These are phyloP conservation scores for Yarrowia alimentaria DNA, from an alignment of 805 yeast genomes.

Conservation along the genomic window DNA sequence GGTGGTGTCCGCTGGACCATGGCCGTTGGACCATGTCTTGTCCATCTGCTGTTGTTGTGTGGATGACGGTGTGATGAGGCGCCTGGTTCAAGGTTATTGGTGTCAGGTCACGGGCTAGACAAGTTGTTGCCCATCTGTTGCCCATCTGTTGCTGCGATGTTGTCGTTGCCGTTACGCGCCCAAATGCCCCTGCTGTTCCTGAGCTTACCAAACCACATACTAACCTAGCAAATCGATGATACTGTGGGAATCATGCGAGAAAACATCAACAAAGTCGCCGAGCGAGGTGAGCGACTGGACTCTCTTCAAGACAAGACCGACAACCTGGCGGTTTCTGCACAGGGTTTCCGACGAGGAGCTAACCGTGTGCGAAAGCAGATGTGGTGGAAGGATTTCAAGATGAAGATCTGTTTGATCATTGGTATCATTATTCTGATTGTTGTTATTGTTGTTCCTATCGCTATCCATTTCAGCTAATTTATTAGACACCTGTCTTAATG, in stretches of 20 bases:
- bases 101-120: too few relatives aligned
- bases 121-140: too few relatives aligned
- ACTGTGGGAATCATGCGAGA: slow-evolving; percentile 98
- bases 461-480: slow-evolving; percentile 26
- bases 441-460: slow-evolving; percentile 27
- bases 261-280: slow-evolving; percentile 92
- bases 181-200: not conserved
- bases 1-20: too few relatives aligned
- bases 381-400: slow-evolving; percentile 99
- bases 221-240: slow-evolving; percentile 72
- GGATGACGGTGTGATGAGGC: too few relatives aligned
- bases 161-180: too few relatives aligned
- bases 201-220: slow-evolving; percentile 17
- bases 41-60: too few relatives aligned
- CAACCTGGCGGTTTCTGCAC: slow-evolving; percentile 86
- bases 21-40: too few relatives aligned
- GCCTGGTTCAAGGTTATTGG: too few relatives aligned
- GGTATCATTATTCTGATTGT: slow-evolving; percentile 62
- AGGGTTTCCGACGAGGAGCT: slow-evolving; percentile 94
- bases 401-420: slow-evolving; percentile 85
- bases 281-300: slow-evolving; percentile 90
- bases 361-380: slow-evolving; percentile 95
- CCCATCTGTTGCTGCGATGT: too few relatives aligned
- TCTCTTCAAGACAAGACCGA: slow-evolving; percentile 91
- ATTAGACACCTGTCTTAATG: slow-evolving; percentile 21